Evolutionary conservation across 495 filamentous ascomycete genomes (phyloP).

Genomic region (Tetracladium setigerum): DNA sequence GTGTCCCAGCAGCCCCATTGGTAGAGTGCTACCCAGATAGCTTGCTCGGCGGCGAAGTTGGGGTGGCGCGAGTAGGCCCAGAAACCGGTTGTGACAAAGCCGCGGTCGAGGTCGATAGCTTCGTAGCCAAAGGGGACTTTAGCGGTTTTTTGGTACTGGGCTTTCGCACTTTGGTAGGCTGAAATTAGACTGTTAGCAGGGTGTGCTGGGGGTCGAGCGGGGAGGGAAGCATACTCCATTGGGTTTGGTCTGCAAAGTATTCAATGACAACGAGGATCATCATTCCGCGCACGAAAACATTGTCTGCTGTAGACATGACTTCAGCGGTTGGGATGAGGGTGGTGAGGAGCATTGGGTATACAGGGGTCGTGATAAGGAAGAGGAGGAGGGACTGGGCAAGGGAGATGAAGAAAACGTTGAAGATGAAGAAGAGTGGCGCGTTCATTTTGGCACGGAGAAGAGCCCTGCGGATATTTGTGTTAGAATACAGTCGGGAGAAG

Average conservation of each 20-base stretch:
- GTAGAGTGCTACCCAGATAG: conserved; percentile 82
- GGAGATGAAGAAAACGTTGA: conserved; percentile 85
- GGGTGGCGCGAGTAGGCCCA: conserved; percentile 87
- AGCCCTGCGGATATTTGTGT: conserved; percentile 11
- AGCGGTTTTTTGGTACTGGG: conserved; percentile 59
- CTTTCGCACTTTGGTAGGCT: conserved; percentile 78
- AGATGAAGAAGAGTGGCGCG: conserved; percentile 60
- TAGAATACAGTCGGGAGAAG: neutral
- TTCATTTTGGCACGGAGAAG: conserved; percentile 19
- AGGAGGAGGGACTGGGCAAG: conserved; percentile 76
- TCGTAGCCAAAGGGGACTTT: conserved; percentile 55
- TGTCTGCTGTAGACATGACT: conserved; percentile 47
- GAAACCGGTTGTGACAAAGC: conserved; percentile 79
- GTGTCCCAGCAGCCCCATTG: conserved; percentile 75
- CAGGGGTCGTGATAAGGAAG: conserved; percentile 67
- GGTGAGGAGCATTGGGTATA: conserved; percentile 67
- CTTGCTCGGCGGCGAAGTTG: conserved; percentile 90
- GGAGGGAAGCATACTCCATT: conserved; percentile 59
- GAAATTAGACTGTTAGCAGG: conserved; percentile 11
- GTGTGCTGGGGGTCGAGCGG: neutral
- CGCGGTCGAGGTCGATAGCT: conserved; percentile 78
- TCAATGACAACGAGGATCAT: conserved; percentile 68
- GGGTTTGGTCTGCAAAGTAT: conserved; percentile 82
- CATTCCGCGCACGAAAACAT: conserved; percentile 57
- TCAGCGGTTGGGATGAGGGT: conserved; percentile 28